These are phyloP conservation scores for Trichoderma guizhouense DNA, from an alignment of 2,329 filamentous ascomycete genomes.

Conservation along the genomic window DNA sequence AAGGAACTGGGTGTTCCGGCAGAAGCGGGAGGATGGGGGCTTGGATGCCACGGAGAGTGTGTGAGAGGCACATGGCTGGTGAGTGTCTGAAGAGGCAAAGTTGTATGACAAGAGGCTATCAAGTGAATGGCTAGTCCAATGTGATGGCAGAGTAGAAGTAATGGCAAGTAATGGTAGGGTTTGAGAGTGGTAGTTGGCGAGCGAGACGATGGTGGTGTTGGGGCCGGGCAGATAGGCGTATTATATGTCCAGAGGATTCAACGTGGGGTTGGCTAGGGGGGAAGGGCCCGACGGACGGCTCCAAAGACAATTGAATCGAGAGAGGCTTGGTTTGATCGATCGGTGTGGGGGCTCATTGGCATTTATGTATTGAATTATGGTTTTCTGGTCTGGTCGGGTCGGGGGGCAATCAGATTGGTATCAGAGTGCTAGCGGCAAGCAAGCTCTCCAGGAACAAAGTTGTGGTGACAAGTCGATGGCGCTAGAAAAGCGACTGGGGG, in stretches of 20 bases:
- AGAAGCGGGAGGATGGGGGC: constrained; percentile 1
- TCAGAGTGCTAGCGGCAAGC: background rate
- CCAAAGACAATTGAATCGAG: constrained; percentile 12
- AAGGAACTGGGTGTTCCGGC: background rate
- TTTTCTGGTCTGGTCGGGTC: constrained; percentile 26
- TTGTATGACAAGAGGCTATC: background rate
- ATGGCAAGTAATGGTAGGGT: background rate
- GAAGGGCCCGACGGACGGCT: constrained; percentile 1
- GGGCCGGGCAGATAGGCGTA: background rate
- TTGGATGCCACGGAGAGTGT: background rate
- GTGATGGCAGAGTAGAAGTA: background rate
- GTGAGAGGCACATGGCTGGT: constrained; percentile 13
- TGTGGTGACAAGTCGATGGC: constrained; percentile 17
- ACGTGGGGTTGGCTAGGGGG: constrained; percentile 12
- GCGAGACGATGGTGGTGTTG: background rate
- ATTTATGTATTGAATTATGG: constrained; percentile 37
- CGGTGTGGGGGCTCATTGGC: constrained; percentile 29
- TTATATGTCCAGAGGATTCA: constrained; percentile 10
- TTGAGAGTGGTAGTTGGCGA: background rate
- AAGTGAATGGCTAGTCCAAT: background rate
- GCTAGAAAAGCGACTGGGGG: constrained; percentile 9
- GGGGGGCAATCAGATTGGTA: constrained; percentile 5
- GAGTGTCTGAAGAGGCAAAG: background rate
- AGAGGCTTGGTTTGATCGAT: constrained; percentile 17
- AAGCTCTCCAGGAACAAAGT: constrained; percentile 13